Base-by-base conservation (phyloP, 2,329 filamentous ascomycete genomes). In the Sporothrix curviconia region DNA sequence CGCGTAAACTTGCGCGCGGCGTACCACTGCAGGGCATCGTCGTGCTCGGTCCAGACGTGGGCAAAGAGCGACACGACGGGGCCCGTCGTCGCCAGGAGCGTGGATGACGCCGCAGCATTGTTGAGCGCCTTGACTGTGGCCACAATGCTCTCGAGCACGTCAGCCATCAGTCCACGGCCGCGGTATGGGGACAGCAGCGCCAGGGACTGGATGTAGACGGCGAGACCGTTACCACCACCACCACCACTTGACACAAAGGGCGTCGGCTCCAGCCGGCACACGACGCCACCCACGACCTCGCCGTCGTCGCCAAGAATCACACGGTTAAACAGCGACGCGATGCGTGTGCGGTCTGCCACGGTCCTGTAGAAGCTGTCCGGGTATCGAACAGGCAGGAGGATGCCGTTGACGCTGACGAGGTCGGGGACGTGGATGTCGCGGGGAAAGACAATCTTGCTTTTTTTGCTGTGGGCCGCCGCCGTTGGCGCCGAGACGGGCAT, bases 21-120 rank as follows among this genome's bases (percentile, higher is more conserved):
- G 69, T 87, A 87, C 84, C 84, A 87, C 58, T 73, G 73, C 60
- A 86, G 69, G 0, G 78, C 84, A 19, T 86, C 83, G 2, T 78
- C 76, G 66, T 86, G 86, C 59, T 83, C 77, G 11, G 83, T 84
- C 84, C 84, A 87, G 15, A 87, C 84, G 67, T 87, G 84, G 4
- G 84, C 84, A 62, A 82, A 86, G 15, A 85, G 72, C 43, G 74
- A 64, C 36, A 63, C 64, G 34, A 77, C 74, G 49, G 58, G 54
- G 30, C 19, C 25, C 3, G 49, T 51, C 12, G 49, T 14, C 12
- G 49, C 34, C 34, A 51, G 8, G 4, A 34, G 49, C 8, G 32
- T 53, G 6, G 22, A 7, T 15, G 49, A 39, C 3, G 32, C 17
- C 11, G 14, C 44, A 22, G 22, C 30, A 40, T 63, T 67, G 8